These are phyloP conservation scores for Yamadazyma aaseri DNA, from an alignment of 1,139 yeast species.

Conservation along the genomic window DNA sequence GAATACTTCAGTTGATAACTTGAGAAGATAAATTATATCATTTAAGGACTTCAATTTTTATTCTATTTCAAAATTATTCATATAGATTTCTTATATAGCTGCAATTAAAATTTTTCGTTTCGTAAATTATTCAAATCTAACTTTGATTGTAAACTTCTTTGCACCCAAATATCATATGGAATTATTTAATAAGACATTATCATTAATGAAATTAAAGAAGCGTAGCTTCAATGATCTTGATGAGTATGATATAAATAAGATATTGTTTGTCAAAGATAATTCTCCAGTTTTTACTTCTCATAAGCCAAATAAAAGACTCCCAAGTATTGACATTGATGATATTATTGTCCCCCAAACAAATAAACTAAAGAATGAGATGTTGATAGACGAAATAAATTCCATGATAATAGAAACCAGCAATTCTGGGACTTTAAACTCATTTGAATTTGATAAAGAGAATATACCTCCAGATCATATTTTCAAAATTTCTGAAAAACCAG, in stretches of 20 bases:
- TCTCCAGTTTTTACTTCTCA: neutral
- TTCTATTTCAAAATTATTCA: too few species aligned
- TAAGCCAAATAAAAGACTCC: conserved; percentile 5
- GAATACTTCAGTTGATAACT: conserved; percentile 16
- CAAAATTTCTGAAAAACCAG: too few species aligned
- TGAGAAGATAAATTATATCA: conserved; percentile 8
- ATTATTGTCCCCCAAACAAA: conserved; percentile 1
- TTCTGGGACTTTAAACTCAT: too few species aligned
- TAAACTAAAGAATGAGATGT: conserved; percentile 4
- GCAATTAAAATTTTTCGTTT: neutral
- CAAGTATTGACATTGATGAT: conserved; percentile 10
- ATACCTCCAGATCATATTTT: conserved; percentile 1
- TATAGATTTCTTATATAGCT: neutral
- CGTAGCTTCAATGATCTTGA: neutral
- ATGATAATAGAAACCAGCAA: conserved; percentile 8
- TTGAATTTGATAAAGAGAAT: conserved; percentile 4
- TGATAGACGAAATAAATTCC: conserved; percentile 6
- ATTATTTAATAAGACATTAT: neutral
- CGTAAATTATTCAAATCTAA: too few species aligned
- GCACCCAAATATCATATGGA: conserved; percentile 5
- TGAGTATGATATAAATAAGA: neutral
- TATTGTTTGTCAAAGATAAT: neutral
- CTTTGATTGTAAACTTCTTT: too few species aligned
- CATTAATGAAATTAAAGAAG: neutral
- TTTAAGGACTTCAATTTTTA: neutral